Base-by-base conservation (phyloP, 768 basidiomycete species). In the Mycena albidolilacea region DNA sequence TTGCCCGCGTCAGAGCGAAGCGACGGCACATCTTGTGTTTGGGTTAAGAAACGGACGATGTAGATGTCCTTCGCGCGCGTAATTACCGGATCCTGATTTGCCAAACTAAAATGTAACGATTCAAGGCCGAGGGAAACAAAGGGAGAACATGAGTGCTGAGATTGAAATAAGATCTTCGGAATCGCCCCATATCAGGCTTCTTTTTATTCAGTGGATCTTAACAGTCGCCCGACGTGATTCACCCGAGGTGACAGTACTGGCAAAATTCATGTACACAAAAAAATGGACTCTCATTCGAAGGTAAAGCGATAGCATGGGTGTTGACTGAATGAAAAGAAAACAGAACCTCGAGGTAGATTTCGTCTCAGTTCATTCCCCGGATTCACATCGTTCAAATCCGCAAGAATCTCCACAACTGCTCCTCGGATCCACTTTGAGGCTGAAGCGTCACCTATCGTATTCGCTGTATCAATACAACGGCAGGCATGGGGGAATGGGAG, bases 401-500 rank as follows among this genome's bases (percentile, higher is more conserved):
- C 46, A 48, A 48, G 46, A 48, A 48, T 48, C 46, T 48, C 46
- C 46, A 48, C 46, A 48, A 15, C 46, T 48, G 46, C 46, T 48
- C 46, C 46, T 14, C 14, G 46, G 46, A 48, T 48, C 46, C 46
- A 48, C 17, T 48, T 48, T 48, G 46, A 15, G 46, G n/a, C 50
- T 52, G 50, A 0, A 52, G 50, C 50, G 50, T 52, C n/a, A 52
- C 50, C 50, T 52, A 52, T 52, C 50, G 21, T 52, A 52, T n/a
- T 52, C n/a, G 50, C n/a, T 8, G 50, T 52, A 52, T 52, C 50
- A n/a, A 52, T 52, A 21, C 50, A 52, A 52, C 21, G 50, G n/a
- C 50, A 52, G 50, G n/a, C n/a, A n/a, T 52, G 50, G 50, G 21
- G 50, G n/a, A 52, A 21, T 52, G 50, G 50, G 50, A 52, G 50